Evolutionary conservation across 1,139 yeast genomes (phyloP).

Genomic region (Yamadazyma membranifaciens): DNA sequence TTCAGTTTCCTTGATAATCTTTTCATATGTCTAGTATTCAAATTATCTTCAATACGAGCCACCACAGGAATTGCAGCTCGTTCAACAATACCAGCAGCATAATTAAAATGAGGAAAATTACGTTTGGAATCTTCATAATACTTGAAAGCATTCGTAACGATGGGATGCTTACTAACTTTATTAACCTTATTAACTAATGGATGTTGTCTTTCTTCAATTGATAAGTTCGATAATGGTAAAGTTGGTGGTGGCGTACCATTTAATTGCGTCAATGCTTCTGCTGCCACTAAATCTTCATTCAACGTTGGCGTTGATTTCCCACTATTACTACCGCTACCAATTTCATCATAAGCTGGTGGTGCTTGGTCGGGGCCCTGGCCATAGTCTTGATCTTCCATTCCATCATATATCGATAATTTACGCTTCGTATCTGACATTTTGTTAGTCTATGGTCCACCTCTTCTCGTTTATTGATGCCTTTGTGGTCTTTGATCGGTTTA

Average conservation of each 20-base stretch:
- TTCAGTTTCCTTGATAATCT: conserved; percentile 17
- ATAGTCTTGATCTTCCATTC: not conserved
- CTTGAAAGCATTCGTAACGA: conserved; percentile 57
- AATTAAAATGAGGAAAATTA: conserved; percentile 57
- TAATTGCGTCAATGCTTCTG: conserved; percentile 41
- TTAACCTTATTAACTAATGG: conserved; percentile 46
- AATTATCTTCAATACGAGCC: conserved; percentile 46
- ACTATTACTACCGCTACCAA: conserved; percentile 3
- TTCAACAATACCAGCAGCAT: conserved; percentile 67
- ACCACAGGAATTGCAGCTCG: conserved; percentile 61
- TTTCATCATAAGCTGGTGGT: conserved; percentile 6
- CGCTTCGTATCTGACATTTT: conserved; percentile 8
- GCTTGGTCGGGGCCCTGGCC: not conserved
- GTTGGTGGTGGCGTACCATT: conserved; percentile 19
- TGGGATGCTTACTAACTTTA: conserved; percentile 45
- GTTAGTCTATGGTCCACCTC: not conserved
- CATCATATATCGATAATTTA: conserved; percentile 7
- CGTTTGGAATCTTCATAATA: conserved; percentile 57
- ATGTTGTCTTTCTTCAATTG: conserved; percentile 23
- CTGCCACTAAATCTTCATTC: conserved; percentile 24
- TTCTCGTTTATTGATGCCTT: not conserved
- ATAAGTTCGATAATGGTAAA: conserved; percentile 15
- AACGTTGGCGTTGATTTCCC: conserved; percentile 8
- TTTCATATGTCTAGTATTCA: conserved; percentile 39
- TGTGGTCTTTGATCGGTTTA: too few species aligned